Conservation (phyloP, 768 basidiomycete genomes). For the Xerocomellus chrysenteron region DNA sequence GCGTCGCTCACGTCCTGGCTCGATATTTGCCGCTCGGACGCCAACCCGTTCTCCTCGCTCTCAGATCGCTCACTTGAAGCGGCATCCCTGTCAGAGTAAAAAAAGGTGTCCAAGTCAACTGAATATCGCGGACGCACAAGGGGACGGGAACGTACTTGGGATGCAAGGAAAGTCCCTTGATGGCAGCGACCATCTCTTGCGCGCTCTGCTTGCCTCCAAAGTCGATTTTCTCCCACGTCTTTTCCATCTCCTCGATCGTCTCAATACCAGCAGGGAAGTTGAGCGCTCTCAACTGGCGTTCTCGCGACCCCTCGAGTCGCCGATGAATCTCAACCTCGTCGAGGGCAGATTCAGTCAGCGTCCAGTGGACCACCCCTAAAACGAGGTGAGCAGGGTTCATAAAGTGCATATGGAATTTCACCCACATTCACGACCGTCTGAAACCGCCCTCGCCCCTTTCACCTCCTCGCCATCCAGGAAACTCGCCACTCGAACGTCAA, state of each 20-base stretch:
- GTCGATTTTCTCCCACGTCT: conserved; percentile 31
- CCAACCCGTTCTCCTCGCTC: neutral
- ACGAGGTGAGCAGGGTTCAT: neutral
- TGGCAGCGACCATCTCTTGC: conserved; percentile 2
- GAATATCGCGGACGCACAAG: neutral
- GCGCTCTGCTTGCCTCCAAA: conserved; percentile 20
- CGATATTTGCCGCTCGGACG: neutral
- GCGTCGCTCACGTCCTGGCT: neutral
- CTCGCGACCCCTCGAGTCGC: conserved; percentile 34
- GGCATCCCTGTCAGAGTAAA: neutral
- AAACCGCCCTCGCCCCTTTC: conserved; percentile 39
- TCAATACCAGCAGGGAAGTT: conserved; percentile 50
- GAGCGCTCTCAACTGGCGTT: conserved; percentile 47
- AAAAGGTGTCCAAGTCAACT: neutral
- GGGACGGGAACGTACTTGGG: conserved; percentile 1
- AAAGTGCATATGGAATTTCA: neutral
- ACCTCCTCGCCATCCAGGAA: conserved; percentile 41
- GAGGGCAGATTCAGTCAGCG: conserved; percentile 42
- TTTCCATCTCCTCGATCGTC: conserved; percentile 27
- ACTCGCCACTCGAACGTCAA: conserved; percentile 51
- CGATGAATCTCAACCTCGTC: conserved; percentile 36
- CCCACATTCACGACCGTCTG: conserved; percentile 20
- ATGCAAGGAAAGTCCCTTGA: neutral
- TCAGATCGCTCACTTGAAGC: neutral
- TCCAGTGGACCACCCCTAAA: conserved; percentile 65